Evolutionary conservation across 257 asterid genomes (phyloP).

Genomic region (Nicotiana attenuata): DNA sequence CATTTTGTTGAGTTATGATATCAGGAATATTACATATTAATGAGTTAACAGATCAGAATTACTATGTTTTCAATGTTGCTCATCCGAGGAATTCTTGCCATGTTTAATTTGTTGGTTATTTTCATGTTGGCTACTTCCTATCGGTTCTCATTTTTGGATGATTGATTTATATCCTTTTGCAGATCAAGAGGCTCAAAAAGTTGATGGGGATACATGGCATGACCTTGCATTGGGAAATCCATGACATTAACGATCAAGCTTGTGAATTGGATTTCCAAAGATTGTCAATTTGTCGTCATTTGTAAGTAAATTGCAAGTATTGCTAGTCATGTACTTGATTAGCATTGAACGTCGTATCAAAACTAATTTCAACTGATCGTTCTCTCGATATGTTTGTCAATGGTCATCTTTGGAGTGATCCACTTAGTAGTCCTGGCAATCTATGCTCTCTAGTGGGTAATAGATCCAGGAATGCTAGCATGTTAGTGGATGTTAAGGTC

Average conservation of each 20-base stretch:
- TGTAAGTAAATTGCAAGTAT: not conserved
- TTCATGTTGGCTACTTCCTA: not conserved
- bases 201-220: conserved; percentile 53
- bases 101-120: not conserved
- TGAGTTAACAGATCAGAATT: not conserved
- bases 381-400: not conserved
- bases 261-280: not conserved
- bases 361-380: not conserved
- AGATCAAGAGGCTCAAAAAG: conserved; percentile 62
- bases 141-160: not conserved
- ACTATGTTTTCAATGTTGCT: too few species aligned
- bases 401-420: not conserved
- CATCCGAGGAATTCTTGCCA: too few species aligned
- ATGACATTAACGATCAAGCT: not conserved
- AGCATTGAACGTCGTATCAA: not conserved
- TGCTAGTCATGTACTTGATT: not conserved
- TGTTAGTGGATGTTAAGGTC: not conserved
- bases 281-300: not conserved
- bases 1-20: not conserved
- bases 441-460: not conserved
- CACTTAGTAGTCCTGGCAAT: not conserved
- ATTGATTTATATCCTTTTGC: conserved; percentile 19
- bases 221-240: conserved; percentile 60
- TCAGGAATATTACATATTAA: not conserved
- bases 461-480: not conserved